phyloP scores from a whole-genome alignment of 2,329 filamentous ascomycete genomes.

The Exophiala bonariae region DNA sequence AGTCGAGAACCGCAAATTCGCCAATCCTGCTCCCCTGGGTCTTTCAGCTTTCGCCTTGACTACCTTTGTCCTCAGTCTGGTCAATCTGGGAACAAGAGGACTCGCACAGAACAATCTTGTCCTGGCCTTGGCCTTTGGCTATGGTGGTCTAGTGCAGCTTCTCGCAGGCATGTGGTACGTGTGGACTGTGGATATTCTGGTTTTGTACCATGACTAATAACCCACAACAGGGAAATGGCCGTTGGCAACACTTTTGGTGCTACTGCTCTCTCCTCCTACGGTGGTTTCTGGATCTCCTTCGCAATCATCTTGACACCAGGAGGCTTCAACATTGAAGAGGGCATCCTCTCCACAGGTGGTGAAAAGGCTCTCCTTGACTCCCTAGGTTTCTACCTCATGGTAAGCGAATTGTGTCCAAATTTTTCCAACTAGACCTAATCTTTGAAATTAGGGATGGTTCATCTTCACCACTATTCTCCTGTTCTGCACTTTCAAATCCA shows the following conservation, averaged over 20 bases:
- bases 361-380: slow-evolving; percentile 55
- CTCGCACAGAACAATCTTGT: slow-evolving; percentile 65
- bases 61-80: slow-evolving; percentile 73
- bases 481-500: slow-evolving; percentile 73
- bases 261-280: slow-evolving; percentile 77
- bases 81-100: slow-evolving; percentile 68
- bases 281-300: slow-evolving; percentile 80
- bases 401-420: slow-evolving; percentile 33
- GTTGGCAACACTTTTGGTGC: slow-evolving; percentile 86
- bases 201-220: neutral
- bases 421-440: slow-evolving; percentile 2
- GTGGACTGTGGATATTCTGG: too few species aligned
- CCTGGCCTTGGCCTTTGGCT: slow-evolving; percentile 68
- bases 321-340: slow-evolving; percentile 61
- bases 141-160: slow-evolving; percentile 77
- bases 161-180: slow-evolving; percentile 82
- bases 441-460: slow-evolving; percentile 64
- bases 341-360: slow-evolving; percentile 36
- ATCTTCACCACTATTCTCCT: slow-evolving; percentile 78
- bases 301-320: slow-evolving; percentile 70
- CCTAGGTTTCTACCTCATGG: slow-evolving; percentile 72
- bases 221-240: slow-evolving; percentile 71
- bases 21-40: slow-evolving; percentile 76
- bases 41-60: slow-evolving; percentile 78
- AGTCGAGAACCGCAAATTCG: slow-evolving; percentile 67